Conservation (phyloP, 306 rosid genomes). For the Cucumis melo region DNA sequence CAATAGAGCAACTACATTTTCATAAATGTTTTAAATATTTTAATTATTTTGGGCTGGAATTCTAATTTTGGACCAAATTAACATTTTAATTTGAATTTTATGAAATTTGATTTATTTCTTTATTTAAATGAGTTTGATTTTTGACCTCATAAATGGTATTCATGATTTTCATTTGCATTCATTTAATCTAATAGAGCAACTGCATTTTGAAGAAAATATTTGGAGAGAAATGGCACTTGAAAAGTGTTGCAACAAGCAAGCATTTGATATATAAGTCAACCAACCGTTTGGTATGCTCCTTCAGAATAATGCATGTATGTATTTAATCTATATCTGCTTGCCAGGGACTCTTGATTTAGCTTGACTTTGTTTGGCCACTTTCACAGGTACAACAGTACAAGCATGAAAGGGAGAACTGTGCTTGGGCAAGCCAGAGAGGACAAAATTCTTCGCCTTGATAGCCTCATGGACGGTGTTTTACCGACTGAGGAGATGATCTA, state of each 20-base stretch:
- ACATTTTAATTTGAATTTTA: too few species aligned
- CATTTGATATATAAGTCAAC: constrained; percentile 58
- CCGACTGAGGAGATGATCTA: constrained; percentile 72
- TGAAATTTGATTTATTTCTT: too few species aligned
- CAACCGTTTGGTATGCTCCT: constrained; percentile 68
- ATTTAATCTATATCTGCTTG: not conserved
- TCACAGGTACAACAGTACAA: constrained; percentile 79
- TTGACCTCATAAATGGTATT: too few species aligned
- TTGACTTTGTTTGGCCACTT: constrained; percentile 19
- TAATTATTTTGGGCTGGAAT: too few species aligned
- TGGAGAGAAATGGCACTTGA: constrained; percentile 98
- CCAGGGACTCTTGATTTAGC: constrained; percentile 9
- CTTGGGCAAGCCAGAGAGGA: constrained; percentile 91
- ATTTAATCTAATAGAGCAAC: too few species aligned
- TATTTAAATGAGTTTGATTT: too few species aligned
- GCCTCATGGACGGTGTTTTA: constrained; percentile 85
- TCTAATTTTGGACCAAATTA: too few species aligned
- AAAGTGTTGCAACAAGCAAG: constrained; percentile 73
- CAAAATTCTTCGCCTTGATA: constrained; percentile 78
- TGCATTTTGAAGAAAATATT: constrained; percentile 80
- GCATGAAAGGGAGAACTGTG: constrained; percentile 76
- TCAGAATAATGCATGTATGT: not conserved
- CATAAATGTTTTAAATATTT: too few species aligned
- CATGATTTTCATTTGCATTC: too few species aligned
- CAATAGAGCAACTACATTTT: too few species aligned